phyloP scores from a whole-genome alignment of 2,329 filamentous ascomycete genomes.

The Fusarium pilosicola region DNA sequence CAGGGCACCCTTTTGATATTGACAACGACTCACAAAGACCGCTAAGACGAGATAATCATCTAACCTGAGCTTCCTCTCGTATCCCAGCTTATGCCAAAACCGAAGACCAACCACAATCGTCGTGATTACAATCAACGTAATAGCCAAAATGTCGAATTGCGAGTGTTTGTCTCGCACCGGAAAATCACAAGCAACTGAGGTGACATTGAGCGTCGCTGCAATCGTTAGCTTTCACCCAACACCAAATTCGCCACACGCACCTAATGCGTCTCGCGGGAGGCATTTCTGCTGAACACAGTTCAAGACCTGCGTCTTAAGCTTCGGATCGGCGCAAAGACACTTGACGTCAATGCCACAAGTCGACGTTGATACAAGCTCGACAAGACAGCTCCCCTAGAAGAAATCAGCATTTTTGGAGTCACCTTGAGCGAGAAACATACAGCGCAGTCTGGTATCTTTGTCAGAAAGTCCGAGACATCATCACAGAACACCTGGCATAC shows the following conservation, averaged over 20 bases:
- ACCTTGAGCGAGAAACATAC: not conserved
- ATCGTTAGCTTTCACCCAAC: not conserved
- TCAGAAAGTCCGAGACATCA: not conserved
- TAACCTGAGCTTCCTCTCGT: not conserved
- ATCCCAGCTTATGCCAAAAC: not conserved
- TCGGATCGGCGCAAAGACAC: constrained; percentile 5
- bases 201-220: not conserved
- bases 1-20: rapidly evolving
- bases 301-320: not conserved
- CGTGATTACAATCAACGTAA: not conserved
- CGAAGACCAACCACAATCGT: not conserved
- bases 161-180: not conserved
- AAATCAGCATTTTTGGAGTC: not conserved
- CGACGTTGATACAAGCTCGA: constrained; percentile 2
- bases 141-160: not conserved
- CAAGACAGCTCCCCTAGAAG: not conserved
- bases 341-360: constrained; percentile 2
- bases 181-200: not conserved
- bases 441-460: constrained; percentile 8
- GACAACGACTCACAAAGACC: not conserved
- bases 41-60: not conserved
- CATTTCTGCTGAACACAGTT: not conserved
- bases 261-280: not conserved
- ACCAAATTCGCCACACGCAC: not conserved
- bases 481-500: not conserved